A percentile compares a stretch with the other conserved stretches of the same genome.
These are phyloP conservation scores for Coniophora puteana DNA, from an alignment of 1,284 basidiomycete species.

Conservation along the genomic window DNA sequence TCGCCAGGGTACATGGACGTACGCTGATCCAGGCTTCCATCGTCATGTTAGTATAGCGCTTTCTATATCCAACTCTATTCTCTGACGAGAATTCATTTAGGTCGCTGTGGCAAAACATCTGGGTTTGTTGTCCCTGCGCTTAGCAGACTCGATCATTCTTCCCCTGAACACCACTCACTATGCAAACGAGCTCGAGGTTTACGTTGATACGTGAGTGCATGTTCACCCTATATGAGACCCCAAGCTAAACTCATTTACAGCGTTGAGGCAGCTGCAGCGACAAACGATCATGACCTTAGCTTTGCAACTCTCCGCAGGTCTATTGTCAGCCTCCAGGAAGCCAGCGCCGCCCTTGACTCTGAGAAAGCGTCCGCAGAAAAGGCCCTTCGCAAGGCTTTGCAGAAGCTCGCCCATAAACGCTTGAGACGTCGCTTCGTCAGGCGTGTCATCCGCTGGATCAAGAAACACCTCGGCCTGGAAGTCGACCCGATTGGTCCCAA, in stretches of 20 bases:
- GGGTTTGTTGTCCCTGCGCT: slow-evolving; percentile 58
- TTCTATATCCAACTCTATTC: slow-evolving; percentile 1
- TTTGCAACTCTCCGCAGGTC: slow-evolving; percentile 45
- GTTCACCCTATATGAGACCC: background rate
- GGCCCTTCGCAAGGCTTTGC: slow-evolving; percentile 32
- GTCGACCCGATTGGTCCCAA: slow-evolving; percentile 6
- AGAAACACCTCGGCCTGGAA: slow-evolving; percentile 25
- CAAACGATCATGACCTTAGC: slow-evolving; percentile 32
- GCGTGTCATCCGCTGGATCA: slow-evolving; percentile 21
- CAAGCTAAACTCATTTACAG: slow-evolving; percentile 26
- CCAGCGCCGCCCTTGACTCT: slow-evolving; percentile 52
- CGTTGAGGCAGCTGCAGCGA: slow-evolving; percentile 40
- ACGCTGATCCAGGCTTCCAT: slow-evolving; percentile 74
- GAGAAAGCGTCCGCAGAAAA: slow-evolving; percentile 38
- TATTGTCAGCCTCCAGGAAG: slow-evolving; percentile 46
- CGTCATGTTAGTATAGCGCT: slow-evolving; percentile 56
- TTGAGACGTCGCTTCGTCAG: slow-evolving; percentile 3
- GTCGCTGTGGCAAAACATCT: slow-evolving; percentile 62
- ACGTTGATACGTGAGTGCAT: slow-evolving; percentile 48
- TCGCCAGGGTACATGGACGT: slow-evolving; percentile 80
- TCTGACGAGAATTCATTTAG: slow-evolving; percentile 23
- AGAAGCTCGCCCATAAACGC: slow-evolving; percentile 11
- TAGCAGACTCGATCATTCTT: slow-evolving; percentile 56
- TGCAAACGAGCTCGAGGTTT: slow-evolving; percentile 56
- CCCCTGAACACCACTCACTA: slow-evolving; percentile 82